Base-by-base conservation (phyloP, 495 filamentous ascomycete genomes). In the Cercophora samala region DNA sequence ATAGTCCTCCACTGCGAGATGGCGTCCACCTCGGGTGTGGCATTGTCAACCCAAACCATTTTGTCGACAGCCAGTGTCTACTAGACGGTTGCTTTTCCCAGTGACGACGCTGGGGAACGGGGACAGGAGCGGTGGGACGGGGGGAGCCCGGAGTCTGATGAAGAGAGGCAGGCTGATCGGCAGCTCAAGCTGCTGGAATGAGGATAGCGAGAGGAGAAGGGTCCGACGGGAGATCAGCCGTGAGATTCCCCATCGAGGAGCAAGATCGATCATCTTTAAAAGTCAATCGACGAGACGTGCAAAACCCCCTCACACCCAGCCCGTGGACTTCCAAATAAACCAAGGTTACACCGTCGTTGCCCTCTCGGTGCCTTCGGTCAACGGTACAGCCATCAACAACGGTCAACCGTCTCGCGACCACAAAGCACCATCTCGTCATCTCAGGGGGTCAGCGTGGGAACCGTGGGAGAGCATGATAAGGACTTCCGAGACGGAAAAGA, bases 21-120 rank as follows among this genome's bases (percentile, higher is more conserved):
- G 2, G 61, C 68, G 22, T 75, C 69, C 62, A 75, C 63, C 67
- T 72, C 75, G 24, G 66, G 64, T 23, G 69, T 59, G 32, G 68
- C 75, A 65, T 74, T 67, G 9, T 65, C 62, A 13, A 77, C 73
- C 75, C 75, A 77, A 29, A 37, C 71, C 75, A 75, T 77, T 51
- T 18, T 68, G 67, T 18, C 37, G 37, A 46, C 37, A 46, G 37
- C 37, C 37, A 46, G 37, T 46, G 37, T 46, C 37, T 46, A 46
- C 37, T 17, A 3, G 24, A 5, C 18, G 59, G 37, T 37, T 29
- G 15, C 25, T 19, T 32, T 37, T 58, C 54, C 13, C 13, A 46
- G 11, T 46, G 37, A 46, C 37, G 37, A 46, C 37, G 37, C 15
- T 46, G 37, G 8, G 37, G 15, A 46, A 46, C 37, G 37, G 37